Percentiles rank a stretch among this genome's conserved stretches.
Conservation (phyloP, 768 basidiomycete genomes). For the Calocera cornea region DNA sequence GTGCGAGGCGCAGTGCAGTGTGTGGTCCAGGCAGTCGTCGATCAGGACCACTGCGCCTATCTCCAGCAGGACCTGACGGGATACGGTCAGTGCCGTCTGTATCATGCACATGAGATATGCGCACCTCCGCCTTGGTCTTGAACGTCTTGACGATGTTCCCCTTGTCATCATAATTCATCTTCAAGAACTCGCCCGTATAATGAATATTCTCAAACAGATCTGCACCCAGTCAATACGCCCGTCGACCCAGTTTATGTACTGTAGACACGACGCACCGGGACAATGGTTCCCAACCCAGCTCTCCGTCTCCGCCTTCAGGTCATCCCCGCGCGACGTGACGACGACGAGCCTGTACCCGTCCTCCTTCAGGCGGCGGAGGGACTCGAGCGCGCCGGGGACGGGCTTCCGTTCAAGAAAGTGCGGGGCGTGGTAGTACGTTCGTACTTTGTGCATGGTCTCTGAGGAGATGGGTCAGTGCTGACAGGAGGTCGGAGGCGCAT, state of each 20-base stretch:
- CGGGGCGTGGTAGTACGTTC: slow-evolving; percentile 42
- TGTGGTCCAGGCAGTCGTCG: slow-evolving; percentile 74
- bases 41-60: slow-evolving; percentile 53
- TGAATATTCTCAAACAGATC: slow-evolving; percentile 29
- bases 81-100: neutral
- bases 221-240: neutral
- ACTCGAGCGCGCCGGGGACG: slow-evolving; percentile 49
- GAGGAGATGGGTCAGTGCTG: slow-evolving; percentile 8
- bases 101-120: slow-evolving; percentile 9
- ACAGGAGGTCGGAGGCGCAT: neutral
- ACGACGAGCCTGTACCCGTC: slow-evolving; percentile 59
- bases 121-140: slow-evolving; percentile 51
- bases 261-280: slow-evolving; percentile 32
- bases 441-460: slow-evolving; percentile 47
- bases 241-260: neutral
- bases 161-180: slow-evolving; percentile 34
- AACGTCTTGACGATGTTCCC: slow-evolving; percentile 29
- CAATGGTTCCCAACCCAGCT: slow-evolving; percentile 54
- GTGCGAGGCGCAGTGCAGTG: slow-evolving; percentile 41
- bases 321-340: slow-evolving; percentile 56
- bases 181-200: slow-evolving; percentile 61
- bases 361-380: slow-evolving; percentile 38
- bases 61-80: slow-evolving; percentile 43
- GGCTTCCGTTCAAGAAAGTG: slow-evolving; percentile 36
- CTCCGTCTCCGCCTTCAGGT: slow-evolving; percentile 44